phyloP scores from a whole-genome alignment of 768 basidiomycete genomes.

The Strobilomyces dryophilus region DNA sequence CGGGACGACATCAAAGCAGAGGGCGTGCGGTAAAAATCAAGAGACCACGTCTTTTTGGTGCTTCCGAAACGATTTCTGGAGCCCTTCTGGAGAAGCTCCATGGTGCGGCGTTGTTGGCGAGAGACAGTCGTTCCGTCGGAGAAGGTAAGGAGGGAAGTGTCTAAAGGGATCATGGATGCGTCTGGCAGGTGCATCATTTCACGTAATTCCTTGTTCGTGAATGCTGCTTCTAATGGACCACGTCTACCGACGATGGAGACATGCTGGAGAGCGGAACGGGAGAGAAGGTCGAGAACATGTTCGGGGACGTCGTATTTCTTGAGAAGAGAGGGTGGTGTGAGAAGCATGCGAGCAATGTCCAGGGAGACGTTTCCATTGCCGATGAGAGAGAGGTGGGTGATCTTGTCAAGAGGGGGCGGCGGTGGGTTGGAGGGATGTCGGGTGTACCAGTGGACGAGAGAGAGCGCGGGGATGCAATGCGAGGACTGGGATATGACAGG shows the following conservation, averaged over 20 bases:
- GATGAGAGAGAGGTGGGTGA: slow-evolving; percentile 74
- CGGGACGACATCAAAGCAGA: slow-evolving; percentile 36
- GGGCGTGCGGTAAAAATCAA: slow-evolving; percentile 80
- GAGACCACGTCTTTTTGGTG: slow-evolving; percentile 68
- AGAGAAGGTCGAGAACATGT: slow-evolving; percentile 65
- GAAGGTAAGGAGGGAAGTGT: slow-evolving; percentile 38
- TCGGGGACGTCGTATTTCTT: slow-evolving; percentile 74
- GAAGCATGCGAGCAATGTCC: slow-evolving; percentile 86
- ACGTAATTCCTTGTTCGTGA: slow-evolving; percentile 89
- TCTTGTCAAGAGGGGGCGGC: slow-evolving; percentile 60
- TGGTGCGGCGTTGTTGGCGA: slow-evolving; percentile 61
- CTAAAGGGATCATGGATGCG: slow-evolving; percentile 63
- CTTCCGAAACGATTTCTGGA: slow-evolving; percentile 47
- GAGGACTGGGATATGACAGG: slow-evolving; percentile 43
- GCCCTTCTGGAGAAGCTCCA: slow-evolving; percentile 65
- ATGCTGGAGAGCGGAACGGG: slow-evolving; percentile 58
- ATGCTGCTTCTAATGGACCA: slow-evolving; percentile 85
- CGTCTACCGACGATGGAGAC: slow-evolving; percentile 83
- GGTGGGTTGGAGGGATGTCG: slow-evolving; percentile 70
- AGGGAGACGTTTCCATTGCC: slow-evolving; percentile 96
- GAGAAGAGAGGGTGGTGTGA: slow-evolving; percentile 63
- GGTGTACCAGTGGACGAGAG: slow-evolving; percentile 95
- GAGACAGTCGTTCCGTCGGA: slow-evolving; percentile 38
- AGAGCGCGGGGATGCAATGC: slow-evolving; percentile 68
- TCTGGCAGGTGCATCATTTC: slow-evolving; percentile 70